Percentiles rank a stretch among this genome's conserved stretches.
phyloP scores from a whole-genome alignment of 2,329 filamentous ascomycete genomes.

The Pseudocercospora vitis region DNA sequence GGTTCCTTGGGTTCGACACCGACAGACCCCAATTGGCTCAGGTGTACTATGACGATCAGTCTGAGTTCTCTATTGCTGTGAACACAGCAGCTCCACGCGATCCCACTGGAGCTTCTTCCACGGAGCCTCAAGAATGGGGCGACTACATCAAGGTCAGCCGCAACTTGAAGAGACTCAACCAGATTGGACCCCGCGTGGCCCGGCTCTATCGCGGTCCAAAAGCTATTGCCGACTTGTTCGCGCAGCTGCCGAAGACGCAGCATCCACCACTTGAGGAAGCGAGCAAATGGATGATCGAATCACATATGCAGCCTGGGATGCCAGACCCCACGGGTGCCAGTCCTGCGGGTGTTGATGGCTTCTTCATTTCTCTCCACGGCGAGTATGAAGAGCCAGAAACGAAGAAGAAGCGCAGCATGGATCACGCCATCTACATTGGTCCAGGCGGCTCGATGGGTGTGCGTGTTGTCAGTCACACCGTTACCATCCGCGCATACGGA shows the following conservation, averaged over 20 bases:
- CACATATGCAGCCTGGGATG: slow-evolving; percentile 70
- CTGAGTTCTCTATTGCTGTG: slow-evolving; percentile 72
- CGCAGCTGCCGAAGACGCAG: slow-evolving; percentile 66
- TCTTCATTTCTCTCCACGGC: slow-evolving; percentile 76
- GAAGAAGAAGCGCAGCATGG: slow-evolving; percentile 70
- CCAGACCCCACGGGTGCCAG: slow-evolving; percentile 67
- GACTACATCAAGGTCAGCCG: slow-evolving; percentile 75
- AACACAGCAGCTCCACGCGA: slow-evolving; percentile 62
- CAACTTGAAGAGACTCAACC: slow-evolving; percentile 70
- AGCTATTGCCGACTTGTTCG: slow-evolving; percentile 68
- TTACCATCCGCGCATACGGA: slow-evolving; percentile 69
- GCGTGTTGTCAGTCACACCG: slow-evolving; percentile 76
- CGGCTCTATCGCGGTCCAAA: slow-evolving; percentile 66
- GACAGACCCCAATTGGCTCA: slow-evolving; percentile 64
- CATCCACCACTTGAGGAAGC: slow-evolving; percentile 72
- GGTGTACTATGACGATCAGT: slow-evolving; percentile 73
- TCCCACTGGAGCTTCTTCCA: slow-evolving; percentile 37
- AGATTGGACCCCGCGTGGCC: slow-evolving; percentile 60
- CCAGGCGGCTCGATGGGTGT: slow-evolving; percentile 64
- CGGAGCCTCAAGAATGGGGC: slow-evolving; percentile 62
- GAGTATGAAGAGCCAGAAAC: slow-evolving; percentile 72
- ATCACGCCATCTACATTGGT: slow-evolving; percentile 73
- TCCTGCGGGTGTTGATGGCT: slow-evolving; percentile 68
- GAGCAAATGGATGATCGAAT: slow-evolving; percentile 79
- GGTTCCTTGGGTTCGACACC: slow-evolving; percentile 71